Evolutionary conservation across 2,329 filamentous ascomycete species (phyloP), one percentile per base, ranked within the genome.

Genomic region (Xylaria sp.): DNA sequence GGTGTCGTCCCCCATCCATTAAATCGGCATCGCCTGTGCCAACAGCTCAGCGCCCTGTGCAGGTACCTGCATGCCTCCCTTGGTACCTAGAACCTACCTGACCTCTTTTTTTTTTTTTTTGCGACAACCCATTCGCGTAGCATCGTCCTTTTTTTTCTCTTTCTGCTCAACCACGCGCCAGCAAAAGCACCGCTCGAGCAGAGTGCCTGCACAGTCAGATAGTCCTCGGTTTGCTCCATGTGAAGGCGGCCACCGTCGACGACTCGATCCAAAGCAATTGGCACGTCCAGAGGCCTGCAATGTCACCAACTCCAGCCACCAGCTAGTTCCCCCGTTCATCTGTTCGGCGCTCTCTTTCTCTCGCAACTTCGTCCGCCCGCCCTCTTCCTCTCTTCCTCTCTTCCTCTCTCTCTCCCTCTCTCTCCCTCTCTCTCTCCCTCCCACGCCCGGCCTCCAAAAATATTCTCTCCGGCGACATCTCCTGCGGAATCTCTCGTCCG

Each of bases 231-330:
- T 30, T 57, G 32, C 45, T 63, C 53, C 48, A 58, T 59, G 56
- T 65, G 57, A 65, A 63, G 59, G 59, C 62, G 66, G 63, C 64
- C 66, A 61, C 32, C 67, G 62, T 57, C 56, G 59, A 57, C 63
- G 50, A 53, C 25, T 55, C 52, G 53, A 63, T 67, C 28, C 39
- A 70, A 65, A 66, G 62, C 73, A 76, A 76, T 76, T 77, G 75
- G 73, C 71, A 66, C 63, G 62, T 70, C 65, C 56, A 68, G 57
- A 48, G 60, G 65, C 66, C 66, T 72, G 75, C 75, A 73, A 77
- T 77, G 75, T 73, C 74, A 71, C 71, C 70, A 72, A 68, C 72
- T 67, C 68, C 67, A 68, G 71, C 69, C 68, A 68, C 67, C 67
- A 75, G 71, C 70, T 76, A 75, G 74, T 70, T 69, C 61, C 72